A percentile compares a stretch with the other conserved stretches of the same genome.
These are phyloP conservation scores for Trichomonascus vanleenenianus DNA, from an alignment of 805 yeast genomes.

Conservation along the genomic window DNA sequence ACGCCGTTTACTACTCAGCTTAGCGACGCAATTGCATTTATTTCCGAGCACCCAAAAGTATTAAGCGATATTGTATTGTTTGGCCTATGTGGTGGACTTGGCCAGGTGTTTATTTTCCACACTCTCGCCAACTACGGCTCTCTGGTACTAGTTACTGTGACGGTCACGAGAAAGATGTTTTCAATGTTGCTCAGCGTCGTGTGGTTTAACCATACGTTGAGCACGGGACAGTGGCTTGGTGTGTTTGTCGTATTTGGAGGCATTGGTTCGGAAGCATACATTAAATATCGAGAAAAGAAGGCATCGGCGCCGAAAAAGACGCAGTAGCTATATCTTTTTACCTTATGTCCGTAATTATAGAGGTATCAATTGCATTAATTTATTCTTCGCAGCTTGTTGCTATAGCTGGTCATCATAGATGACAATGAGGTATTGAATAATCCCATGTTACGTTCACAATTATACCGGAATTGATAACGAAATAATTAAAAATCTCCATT, in stretches of 20 bases:
- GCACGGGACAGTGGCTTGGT: slow-evolving; percentile 66
- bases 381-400: too few relatives aligned
- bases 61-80: slow-evolving; percentile 54
- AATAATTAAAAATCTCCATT: too few relatives aligned
- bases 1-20: slow-evolving; percentile 49
- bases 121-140: slow-evolving; percentile 84
- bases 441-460: too few relatives aligned
- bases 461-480: too few relatives aligned
- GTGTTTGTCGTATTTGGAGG: slow-evolving; percentile 77
- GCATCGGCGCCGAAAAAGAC: neutral
- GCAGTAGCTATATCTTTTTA: neutral
- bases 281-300: slow-evolving; percentile 29
- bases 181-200: slow-evolving; percentile 88
- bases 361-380: neutral
- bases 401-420: too few relatives aligned
- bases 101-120: slow-evolving; percentile 87
- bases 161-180: slow-evolving; percentile 93
- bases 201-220: slow-evolving; percentile 73
- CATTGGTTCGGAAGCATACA: slow-evolving; percentile 66
- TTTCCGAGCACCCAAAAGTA: slow-evolving; percentile 44
- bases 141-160: slow-evolving; percentile 77
- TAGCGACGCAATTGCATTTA: slow-evolving; percentile 41
- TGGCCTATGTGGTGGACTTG: slow-evolving; percentile 77
- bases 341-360: neutral
- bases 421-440: too few relatives aligned